Conservation (phyloP, 805 yeast species). For the Candida nemodendra region DNA sequence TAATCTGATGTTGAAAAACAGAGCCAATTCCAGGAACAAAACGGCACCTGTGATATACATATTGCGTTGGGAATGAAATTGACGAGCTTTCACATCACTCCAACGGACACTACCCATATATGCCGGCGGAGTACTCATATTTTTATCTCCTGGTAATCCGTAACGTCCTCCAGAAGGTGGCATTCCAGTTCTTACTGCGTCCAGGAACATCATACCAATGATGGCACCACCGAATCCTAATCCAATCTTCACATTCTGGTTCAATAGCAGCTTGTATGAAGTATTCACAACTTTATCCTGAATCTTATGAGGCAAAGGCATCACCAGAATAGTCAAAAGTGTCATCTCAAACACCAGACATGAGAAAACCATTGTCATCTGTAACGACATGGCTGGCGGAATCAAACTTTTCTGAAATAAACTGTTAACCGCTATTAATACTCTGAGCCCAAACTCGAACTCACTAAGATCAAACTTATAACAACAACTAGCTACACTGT, state of each 20-base stretch:
- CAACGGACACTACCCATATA: conserved; percentile 9
- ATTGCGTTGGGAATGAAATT: conserved; percentile 57
- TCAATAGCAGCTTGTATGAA: conserved; percentile 30
- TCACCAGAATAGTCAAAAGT: conserved; percentile 39
- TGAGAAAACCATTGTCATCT: conserved; percentile 37
- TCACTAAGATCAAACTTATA: too few species aligned
- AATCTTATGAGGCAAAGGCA: conserved; percentile 49
- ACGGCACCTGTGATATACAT: conserved; percentile 56
- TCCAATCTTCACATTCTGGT: conserved; percentile 42
- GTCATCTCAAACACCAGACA: conserved; percentile 45
- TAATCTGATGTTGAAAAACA: conserved; percentile 43
- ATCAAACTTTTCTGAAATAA: not conserved
- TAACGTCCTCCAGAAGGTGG: conserved; percentile 14
- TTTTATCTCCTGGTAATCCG: conserved; percentile 3
- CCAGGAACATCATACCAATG: conserved; percentile 46
- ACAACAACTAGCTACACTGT: too few species aligned
- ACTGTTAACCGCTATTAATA: not conserved
- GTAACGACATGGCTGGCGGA: conserved; percentile 34
- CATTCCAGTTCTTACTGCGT: conserved; percentile 35
- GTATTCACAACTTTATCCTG: conserved; percentile 38
- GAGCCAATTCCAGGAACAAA: conserved; percentile 44
- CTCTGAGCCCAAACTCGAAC: too few species aligned
- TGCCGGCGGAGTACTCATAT: conserved; percentile 8
- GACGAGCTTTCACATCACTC: conserved; percentile 41
- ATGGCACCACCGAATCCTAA: conserved; percentile 38